phyloP scores from a whole-genome alignment of 345 rosid genomes.

The Lenwebbia sp. region DNA sequence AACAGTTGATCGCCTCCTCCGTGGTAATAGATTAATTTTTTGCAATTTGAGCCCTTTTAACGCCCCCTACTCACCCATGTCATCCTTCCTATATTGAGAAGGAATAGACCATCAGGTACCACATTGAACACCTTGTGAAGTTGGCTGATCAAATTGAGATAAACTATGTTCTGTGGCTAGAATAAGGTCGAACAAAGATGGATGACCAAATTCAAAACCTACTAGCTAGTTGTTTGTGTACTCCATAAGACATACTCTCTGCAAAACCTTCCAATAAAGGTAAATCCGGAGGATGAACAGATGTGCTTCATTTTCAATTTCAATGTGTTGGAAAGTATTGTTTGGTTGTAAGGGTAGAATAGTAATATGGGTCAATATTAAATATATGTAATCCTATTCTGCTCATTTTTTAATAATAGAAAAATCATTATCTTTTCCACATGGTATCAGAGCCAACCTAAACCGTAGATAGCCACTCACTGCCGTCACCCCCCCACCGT shows the following conservation, averaged over 20 bases:
- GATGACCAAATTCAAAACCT: background rate
- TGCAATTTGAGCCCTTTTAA: background rate
- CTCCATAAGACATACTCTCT: background rate
- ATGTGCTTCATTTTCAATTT: background rate
- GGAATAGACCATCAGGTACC: background rate
- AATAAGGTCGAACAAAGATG: background rate
- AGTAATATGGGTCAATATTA: no score
- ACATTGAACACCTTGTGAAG: background rate
- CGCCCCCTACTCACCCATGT: background rate
- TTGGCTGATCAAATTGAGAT: background rate
- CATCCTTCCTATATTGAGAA: background rate
- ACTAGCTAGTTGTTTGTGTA: background rate
- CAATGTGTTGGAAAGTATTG: background rate
- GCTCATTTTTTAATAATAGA: no score
- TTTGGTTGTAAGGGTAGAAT: no score
- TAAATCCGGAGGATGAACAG: background rate
- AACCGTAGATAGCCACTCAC: no score
- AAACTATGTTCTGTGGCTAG: background rate
- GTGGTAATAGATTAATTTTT: background rate
- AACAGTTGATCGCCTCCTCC: background rate
- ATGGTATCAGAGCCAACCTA: no score
- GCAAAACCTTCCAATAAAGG: background rate
- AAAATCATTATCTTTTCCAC: no score
- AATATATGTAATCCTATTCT: no score
- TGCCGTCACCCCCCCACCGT: no score